Evolutionary conservation across 2,329 filamentous ascomycete species (phyloP), one percentile per base, ranked within the genome.

Genomic region (Pyrenophora seminiperda): DNA sequence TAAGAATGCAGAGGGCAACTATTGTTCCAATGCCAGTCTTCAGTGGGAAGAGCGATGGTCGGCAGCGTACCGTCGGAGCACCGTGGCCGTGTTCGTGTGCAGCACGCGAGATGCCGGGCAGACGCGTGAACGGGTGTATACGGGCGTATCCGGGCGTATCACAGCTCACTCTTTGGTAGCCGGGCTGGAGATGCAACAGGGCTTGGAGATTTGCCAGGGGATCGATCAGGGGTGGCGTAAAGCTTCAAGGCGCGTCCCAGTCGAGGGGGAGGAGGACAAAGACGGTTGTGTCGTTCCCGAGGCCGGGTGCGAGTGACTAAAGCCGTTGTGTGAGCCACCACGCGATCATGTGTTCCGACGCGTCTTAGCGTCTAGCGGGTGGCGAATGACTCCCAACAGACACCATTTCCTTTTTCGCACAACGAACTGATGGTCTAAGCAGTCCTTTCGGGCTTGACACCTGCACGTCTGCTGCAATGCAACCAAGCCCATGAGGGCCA

Each of bases 331-430:
- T 45, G 52, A 49, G 53, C 44, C 61, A 59, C 44, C 61, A 59
- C 61, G 61, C 51, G 52, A 51, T 63, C 59, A 61, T 46, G 46
- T 53, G 54, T 50, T 53, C 34, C 47, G 47, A 56, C 55, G 59
- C 61, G 56, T 54, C 46, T 27, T 27, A 11, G 54, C 51, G 53
- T 59, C 54, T 50, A 62, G 57, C 48, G 57, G 53, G 57, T 54
- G 57, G 54, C 54, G 44, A 56, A 38, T 22, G 33, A n/a, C 19
- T 45, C 53, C 50, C 56, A 56, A 54, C 50, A 47, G 44, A 48
- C 53, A 39, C 47, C 41, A 39, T 47, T 22, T 31, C 39, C 33
- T 44, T 42, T 38, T 39, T 48, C 33, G 42, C 41, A 40, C 33
- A 50, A 50, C 47, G 49, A 58, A 47, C 53, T 43, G 47, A 48